Percentiles rank a stretch among this genome's conserved stretches.
Conservation (phyloP, 2,329 filamentous ascomycete species). For the Xylariaceae sp. region DNA sequence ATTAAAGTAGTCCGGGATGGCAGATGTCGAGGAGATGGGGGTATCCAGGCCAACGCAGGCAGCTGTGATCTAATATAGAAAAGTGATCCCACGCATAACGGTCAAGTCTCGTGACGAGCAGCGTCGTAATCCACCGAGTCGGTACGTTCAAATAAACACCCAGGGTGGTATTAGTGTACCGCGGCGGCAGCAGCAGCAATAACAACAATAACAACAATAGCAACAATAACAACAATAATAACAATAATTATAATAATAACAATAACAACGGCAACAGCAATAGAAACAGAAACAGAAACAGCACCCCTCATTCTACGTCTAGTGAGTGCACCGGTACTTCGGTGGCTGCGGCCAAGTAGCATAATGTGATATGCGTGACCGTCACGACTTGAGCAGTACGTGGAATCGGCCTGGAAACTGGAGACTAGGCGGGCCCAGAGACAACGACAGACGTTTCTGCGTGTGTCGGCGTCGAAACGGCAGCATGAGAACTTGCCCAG, state of each 20-base stretch:
- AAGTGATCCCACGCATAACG: conserved; percentile 23
- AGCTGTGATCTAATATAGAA: conserved; percentile 28
- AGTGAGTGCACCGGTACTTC: conserved; percentile 19
- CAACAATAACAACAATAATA: too few species aligned
- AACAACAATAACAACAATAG: conserved; percentile 13
- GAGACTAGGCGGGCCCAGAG: conserved; percentile 15
- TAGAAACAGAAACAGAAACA: conserved; percentile 10
- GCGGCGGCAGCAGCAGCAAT: conserved; percentile 12
- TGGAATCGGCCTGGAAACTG: conserved; percentile 9
- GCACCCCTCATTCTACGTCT: conserved; percentile 17
- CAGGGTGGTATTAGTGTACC: conserved; percentile 22
- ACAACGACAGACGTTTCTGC: conserved; percentile 15
- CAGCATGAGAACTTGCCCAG: not conserved
- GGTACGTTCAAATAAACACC: conserved; percentile 21
- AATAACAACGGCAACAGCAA: conserved; percentile 12
- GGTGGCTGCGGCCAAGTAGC: conserved; percentile 13
- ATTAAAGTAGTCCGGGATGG: conserved; percentile 21
- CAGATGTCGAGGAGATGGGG: conserved; percentile 18
- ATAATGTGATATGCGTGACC: not conserved
- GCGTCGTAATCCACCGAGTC: conserved; percentile 20
- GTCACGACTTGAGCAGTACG: conserved; percentile 10
- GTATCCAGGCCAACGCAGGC: conserved; percentile 12
- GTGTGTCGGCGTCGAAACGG: conserved; percentile 1
- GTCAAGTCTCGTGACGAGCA: conserved; percentile 24
- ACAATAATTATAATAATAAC: not conserved